phyloP scores from a whole-genome alignment of 192 early-diverging fungal species.

The Chytriomyces confervae region DNA sequence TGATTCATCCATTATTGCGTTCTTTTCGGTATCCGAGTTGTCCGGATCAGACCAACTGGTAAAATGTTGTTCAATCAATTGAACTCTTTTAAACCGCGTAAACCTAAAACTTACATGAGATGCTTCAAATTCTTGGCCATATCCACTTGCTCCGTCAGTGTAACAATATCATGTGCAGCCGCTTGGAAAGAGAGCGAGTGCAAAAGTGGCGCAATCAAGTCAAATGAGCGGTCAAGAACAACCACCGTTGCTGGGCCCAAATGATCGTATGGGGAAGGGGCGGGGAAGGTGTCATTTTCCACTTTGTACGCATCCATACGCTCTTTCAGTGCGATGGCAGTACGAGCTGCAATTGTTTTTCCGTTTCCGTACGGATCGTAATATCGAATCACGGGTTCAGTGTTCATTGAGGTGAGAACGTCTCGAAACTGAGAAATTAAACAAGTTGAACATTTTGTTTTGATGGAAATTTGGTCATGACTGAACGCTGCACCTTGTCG shows the following conservation, averaged over 20 bases:
- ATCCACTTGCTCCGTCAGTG: neutral
- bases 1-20: slow-evolving; percentile 23
- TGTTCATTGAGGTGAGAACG: slow-evolving; percentile 64
- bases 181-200: slow-evolving; percentile 99
- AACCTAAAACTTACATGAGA: neutral
- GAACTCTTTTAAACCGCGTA: no score
- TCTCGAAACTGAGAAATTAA: slow-evolving; percentile 30
- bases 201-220: slow-evolving; percentile 84
- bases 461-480: neutral
- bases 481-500: neutral
- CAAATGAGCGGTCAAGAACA: slow-evolving; percentile 89
- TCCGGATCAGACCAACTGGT: neutral
- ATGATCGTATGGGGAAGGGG: slow-evolving; percentile 41
- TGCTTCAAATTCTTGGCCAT: slow-evolving; percentile 4
- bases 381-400: slow-evolving; percentile 91
- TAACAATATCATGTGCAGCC: slow-evolving; percentile 78
- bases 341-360: slow-evolving; percentile 17
- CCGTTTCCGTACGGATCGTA: slow-evolving; percentile 64
- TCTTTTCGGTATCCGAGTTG: neutral
- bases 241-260: slow-evolving; percentile 76
- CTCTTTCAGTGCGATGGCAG: slow-evolving; percentile 56
- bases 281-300: slow-evolving; percentile 61
- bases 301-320: slow-evolving; percentile 83
- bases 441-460: neutral
- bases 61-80: no score